phyloP scores from a whole-genome alignment of 441 rosid species.

The Bruguiera hainesii region DNA sequence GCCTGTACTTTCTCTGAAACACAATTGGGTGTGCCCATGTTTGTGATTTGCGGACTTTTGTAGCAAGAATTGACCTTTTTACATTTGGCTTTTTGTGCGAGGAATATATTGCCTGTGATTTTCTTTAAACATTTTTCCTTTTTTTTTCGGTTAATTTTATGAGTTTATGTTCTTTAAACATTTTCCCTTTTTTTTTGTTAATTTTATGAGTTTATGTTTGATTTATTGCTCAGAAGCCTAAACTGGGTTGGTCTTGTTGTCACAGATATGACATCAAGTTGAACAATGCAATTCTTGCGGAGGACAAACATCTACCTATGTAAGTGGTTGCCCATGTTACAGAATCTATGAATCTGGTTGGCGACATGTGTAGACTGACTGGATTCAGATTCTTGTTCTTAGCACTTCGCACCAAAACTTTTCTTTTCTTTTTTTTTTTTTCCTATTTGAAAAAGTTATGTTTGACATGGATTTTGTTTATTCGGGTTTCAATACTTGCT shows the following conservation, averaged over 20 bases:
- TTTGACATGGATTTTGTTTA: not conserved
- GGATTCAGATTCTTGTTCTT: not conserved
- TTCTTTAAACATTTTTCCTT: not conserved
- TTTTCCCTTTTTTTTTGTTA: no score
- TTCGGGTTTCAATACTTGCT: not conserved
- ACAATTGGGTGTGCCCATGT: not conserved
- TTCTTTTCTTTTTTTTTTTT: not conserved
- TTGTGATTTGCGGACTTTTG: not conserved
- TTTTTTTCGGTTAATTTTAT: not conserved
- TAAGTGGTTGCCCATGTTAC: constrained; percentile 29
- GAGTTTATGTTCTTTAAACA: not conserved
- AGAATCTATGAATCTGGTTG: not conserved
- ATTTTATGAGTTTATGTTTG: not conserved
- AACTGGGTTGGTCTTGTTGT: constrained; percentile 4
- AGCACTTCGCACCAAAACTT: not conserved
- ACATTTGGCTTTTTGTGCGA: no score
- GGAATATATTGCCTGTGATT: not conserved
- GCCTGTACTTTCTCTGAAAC: no score
- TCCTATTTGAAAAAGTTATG: not conserved
- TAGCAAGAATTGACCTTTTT: no score
- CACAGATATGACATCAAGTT: constrained; percentile 68
- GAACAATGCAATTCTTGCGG: constrained; percentile 94
- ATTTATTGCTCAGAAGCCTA: not conserved
- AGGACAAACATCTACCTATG: constrained; percentile 93
- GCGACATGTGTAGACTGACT: not conserved